Base-by-base conservation (phyloP, 148 eudicot genomes). In the Nepenthes gracilis region DNA sequence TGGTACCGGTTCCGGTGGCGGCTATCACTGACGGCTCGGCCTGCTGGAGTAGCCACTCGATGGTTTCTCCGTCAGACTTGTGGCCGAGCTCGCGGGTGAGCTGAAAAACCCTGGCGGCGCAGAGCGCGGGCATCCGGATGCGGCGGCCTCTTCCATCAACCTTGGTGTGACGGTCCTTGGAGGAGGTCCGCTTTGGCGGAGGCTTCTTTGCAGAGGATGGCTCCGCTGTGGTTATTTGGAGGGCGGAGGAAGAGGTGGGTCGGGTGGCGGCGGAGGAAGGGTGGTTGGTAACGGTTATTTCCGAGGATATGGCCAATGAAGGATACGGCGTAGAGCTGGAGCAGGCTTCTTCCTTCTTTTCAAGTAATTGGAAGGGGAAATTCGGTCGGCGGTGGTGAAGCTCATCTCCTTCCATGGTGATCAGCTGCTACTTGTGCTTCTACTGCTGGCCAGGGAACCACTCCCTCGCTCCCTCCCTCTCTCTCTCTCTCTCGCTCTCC, bases 11-110 rank as follows among this genome's bases (percentile, higher is more conserved):
- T 0, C 81, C 82, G 1, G 82, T 78, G 75, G 82, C 82, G 35
- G 82, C 82, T 1, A 78, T 74, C n/a, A 78, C 82, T 0, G 82
- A 59, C 1, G 82, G 82, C 73, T 78, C 82, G 10, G 82, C 82
- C 70, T 78, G 82, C 47, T 78, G 81, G 1, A 78, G 75, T 10
- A 78, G 73, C 81, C 81, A 78, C 68, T 78, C 81, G 53, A 77
- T 74, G 50, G 81, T 78, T 37, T 78, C 81, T 14, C 81, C 81
- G n/a, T 78, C 81, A 34, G 81, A 74, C 51, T 74, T 74, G 67
- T 78, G 81, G 35, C 81, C 81, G 1, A 78, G 55, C 54, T 78
- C 81, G 5, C 70, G 36, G 0, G 82, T 78, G n/a, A 78, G 82
- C 68, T 78, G 82, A 15, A 78, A 78, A 14, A 78, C 82, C 67